Base-by-base conservation (phyloP, 345 rosid genomes). In the Toxicodendron radicans region DNA sequence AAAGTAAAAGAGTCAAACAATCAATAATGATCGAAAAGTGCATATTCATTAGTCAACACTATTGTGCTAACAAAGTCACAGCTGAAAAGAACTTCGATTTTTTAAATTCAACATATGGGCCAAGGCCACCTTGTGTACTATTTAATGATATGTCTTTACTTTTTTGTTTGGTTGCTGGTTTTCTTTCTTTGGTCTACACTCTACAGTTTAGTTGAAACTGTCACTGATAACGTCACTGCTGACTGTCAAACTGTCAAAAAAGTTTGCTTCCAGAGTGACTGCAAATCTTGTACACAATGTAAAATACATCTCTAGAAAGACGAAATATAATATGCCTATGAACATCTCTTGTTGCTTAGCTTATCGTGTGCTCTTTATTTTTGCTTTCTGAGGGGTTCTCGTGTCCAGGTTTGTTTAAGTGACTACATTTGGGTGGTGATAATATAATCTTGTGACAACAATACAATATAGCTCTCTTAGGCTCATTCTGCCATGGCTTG, bases 261-360 rank as follows among this genome's bases (percentile, higher is more conserved):
- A n/a, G n/a, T n/a, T n/a, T n/a, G 53, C 64, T 5, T 9, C 35
- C 27, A n/a, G 49, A 56, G 53, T 57, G 73, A 70, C 24, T 46
- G 45, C 74, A 21, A 24, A 58, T 43, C 4, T n/a, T 18, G 48
- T 45, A 17, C 10, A 48, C 57, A 58, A 60, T 71, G 66, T 60
- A 13, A 17, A 21, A 21, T 7, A 21, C 5, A 17, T 24, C 21
- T 7, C 23, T 46, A 24, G 16, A 12, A 33, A 6, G 61, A 14
- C 33, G 49, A 68, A n/a, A 54, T 43, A 7, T 4, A n/a, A 11
- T 68, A 11, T 68, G 30, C 27, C 48, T 58, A 56, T 58, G 35
- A 59, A 27, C 18, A n/a, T 24, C 57, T 43, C 53, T 27, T 10
- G 54, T 30, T 27, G 27, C 23, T 48, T 45, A 56, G 23, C 23